These are phyloP conservation scores for Zygotorulaspora florentina DNA, from an alignment of 805 yeast genomes.

Conservation along the genomic window DNA sequence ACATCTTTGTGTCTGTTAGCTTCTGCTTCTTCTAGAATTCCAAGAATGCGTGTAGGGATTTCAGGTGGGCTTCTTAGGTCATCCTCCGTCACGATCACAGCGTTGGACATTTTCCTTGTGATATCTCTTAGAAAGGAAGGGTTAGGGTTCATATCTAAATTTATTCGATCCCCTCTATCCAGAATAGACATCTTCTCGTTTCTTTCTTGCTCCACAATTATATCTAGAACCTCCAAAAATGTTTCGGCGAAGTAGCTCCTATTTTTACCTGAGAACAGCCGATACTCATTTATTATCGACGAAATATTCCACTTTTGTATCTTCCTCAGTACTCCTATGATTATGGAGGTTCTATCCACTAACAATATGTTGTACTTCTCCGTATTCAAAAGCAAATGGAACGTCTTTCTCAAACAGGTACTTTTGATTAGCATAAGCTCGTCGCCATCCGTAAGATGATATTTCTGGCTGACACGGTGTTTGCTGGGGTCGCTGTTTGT, in stretches of 20 bases:
- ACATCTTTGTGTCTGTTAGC: slow-evolving; percentile 10
- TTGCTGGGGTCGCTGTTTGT: slow-evolving; percentile 3
- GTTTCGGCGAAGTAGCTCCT: slow-evolving; percentile 77
- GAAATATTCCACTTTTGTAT: slow-evolving; percentile 87
- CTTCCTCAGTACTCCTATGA: slow-evolving; percentile 76
- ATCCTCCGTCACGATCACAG: slow-evolving; percentile 26
- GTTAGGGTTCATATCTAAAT: neutral
- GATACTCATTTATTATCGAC: slow-evolving; percentile 78
- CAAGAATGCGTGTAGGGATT: slow-evolving; percentile 28
- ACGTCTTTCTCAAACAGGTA: slow-evolving; percentile 57
- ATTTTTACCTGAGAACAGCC: slow-evolving; percentile 68
- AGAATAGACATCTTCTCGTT: slow-evolving; percentile 12
- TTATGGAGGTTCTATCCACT: slow-evolving; percentile 74
- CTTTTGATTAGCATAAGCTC: slow-evolving; percentile 78
- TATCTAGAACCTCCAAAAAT: slow-evolving; percentile 67
- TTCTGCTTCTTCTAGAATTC: slow-evolving; percentile 26
- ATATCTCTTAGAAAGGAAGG: slow-evolving; percentile 1
- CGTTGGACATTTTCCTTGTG: slow-evolving; percentile 16
- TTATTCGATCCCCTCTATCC: slow-evolving; percentile 5
- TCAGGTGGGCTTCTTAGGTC: slow-evolving; percentile 27
- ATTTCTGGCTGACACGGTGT: slow-evolving; percentile 6
- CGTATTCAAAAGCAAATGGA: slow-evolving; percentile 59
- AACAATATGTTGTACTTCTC: slow-evolving; percentile 64
- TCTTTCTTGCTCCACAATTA: slow-evolving; percentile 32
- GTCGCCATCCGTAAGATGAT: slow-evolving; percentile 39